These are phyloP conservation scores for Taiozyma onychis DNA, from an alignment of 1,139 yeast species.

Conservation along the genomic window DNA sequence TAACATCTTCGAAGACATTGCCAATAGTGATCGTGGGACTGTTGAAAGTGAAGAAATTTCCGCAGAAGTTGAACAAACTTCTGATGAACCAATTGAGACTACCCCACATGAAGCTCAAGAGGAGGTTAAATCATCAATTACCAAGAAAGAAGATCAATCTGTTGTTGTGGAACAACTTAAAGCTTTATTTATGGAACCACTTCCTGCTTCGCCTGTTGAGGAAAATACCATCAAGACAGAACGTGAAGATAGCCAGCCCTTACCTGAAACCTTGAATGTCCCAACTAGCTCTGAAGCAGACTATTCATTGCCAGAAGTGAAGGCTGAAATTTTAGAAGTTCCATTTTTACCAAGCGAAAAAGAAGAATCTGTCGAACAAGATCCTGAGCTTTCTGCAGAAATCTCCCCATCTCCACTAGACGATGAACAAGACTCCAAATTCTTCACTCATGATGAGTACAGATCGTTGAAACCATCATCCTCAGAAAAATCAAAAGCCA, in stretches of 20 bases:
- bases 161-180: background rate
- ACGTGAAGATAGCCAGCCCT: background rate
- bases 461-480: conserved; percentile 5
- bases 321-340: background rate
- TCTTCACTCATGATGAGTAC: conserved; percentile 1
- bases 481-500: conserved; percentile 2
- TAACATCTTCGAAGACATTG: background rate
- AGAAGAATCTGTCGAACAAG: background rate
- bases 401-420: background rate
- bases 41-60: background rate
- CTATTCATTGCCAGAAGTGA: background rate
- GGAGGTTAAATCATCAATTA: background rate
- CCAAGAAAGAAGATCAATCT: background rate
- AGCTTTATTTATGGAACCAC: background rate
- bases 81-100: background rate
- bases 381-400: background rate
- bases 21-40: background rate
- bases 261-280: background rate
- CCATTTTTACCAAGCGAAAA: background rate
- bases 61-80: background rate
- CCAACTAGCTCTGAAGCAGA: background rate
- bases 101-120: background rate
- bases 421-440: background rate
- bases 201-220: background rate
- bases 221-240: background rate